Conservation (phyloP, 768 basidiomycete genomes). For the Lentinula edodes region DNA sequence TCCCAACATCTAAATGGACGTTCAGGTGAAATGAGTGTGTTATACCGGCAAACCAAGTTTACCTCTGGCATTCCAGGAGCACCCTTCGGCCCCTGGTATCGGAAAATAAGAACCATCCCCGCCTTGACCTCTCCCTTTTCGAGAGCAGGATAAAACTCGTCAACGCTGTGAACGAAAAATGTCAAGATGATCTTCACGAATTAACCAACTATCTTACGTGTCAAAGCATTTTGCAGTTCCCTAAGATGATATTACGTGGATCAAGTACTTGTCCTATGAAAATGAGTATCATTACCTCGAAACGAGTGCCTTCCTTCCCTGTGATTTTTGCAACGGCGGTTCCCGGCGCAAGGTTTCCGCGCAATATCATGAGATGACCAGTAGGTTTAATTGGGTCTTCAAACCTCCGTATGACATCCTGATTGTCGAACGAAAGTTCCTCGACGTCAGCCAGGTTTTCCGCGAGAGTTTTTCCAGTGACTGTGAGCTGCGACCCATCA, state of each 20-base stretch:
- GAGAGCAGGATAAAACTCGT: conserved; percentile 69
- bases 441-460: conserved; percentile 78
- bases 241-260: conserved; percentile 12
- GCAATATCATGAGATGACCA: conserved; percentile 83
- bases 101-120: conserved; percentile 74
- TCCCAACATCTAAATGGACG: conserved; percentile 9
- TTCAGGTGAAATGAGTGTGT: background rate
- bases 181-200: background rate
- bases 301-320: conserved; percentile 83
- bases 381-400: conserved; percentile 80
- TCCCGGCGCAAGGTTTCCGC: conserved; percentile 84
- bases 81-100: conserved; percentile 87
- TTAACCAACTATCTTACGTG: conserved; percentile 31
- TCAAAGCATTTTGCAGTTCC: conserved; percentile 78
- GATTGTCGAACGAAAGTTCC: conserved; percentile 61
- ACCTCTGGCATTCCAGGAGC: conserved; percentile 92
- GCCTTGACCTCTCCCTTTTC: conserved; percentile 69
- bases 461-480: conserved; percentile 87
- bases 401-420: conserved; percentile 71
- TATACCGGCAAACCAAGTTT: background rate
- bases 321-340: conserved; percentile 91
- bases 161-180: conserved; percentile 34
- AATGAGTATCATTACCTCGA: conserved; percentile 49
- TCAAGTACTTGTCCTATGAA: background rate
- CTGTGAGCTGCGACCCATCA: conserved; percentile 79